Evolutionary conservation across 768 basidiomycete genomes (phyloP), one percentile per base, ranked within the genome.

Genomic region (Lyophyllum decastes): DNA sequence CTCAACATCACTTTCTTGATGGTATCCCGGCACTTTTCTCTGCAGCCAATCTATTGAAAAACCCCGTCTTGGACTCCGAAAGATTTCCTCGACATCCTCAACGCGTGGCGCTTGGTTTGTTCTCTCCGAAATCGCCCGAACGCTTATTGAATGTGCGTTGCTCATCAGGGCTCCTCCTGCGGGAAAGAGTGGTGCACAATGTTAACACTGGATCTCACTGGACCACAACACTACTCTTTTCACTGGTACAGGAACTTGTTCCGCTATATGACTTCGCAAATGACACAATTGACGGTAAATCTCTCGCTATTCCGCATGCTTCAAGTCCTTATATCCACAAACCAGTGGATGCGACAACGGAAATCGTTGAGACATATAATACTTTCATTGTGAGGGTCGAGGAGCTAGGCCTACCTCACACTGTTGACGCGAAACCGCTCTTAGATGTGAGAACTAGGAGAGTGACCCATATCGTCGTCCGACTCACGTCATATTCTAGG

Each of bases 1-100:
- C 81, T 19, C 88, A 90, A 64, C 85, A 89, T 60, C 87, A 91
- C 65, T 92, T 84, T 61, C 72, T 90, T 17, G 90, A 89, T 65
- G 93, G 90, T 19, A 83, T 91, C 44, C 90, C 89, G 2, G 72
- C 77, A 0, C 77, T 90, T 2, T 93, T 87, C 67, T 68, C 73
- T 16, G 87, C 86, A 6, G 76, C 81, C 0, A 75, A 76, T 9
- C 52, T 83, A 16, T 58, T 88, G 16, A 66, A 66, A 50, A 63
- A 70, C 27, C 75, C 78, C 10, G 68, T 72, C 4, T 63, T 76
- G 40, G 66, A 68, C 40, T 63, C 68, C 34, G 68, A 69, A 21
- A 73, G 64, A 53, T 78, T 79, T 48, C 69, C 67, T 50, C 58
- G 64, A 7, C 70, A 76, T 6, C 78, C 81, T 38, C 80, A 86